These are phyloP conservation scores for Pseudogymnoascus sp. DNA, from an alignment of 2,329 filamentous ascomycete genomes.

Conservation along the genomic window DNA sequence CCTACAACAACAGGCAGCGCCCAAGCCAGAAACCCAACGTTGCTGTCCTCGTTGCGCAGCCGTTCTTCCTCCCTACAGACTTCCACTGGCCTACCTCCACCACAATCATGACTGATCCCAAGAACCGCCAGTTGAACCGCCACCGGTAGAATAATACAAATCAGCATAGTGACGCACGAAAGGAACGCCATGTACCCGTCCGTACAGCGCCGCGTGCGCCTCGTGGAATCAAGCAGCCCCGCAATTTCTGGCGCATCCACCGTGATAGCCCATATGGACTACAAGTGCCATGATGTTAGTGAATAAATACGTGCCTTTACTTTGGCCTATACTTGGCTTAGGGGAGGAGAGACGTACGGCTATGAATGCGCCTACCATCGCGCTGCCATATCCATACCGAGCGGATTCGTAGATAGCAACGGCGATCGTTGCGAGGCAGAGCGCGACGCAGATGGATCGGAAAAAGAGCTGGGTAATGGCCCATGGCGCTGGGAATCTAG, in stretches of 20 bases:
- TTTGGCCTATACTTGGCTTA: not conserved
- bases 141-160: not conserved
- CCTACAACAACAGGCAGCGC: not conserved
- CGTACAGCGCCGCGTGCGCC: not conserved
- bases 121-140: not conserved
- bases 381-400: not conserved
- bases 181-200: not conserved
- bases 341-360: not conserved
- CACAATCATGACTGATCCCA: not conserved
- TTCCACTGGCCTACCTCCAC: not conserved
- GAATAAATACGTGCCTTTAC: not conserved
- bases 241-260: not conserved
- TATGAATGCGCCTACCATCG: not conserved
- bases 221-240: not conserved
- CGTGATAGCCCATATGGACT: not conserved
- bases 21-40: not conserved
- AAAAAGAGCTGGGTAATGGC: not conserved
- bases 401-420: not conserved
- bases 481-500: not conserved
- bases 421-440: not conserved
- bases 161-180: not conserved
- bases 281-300: not conserved
- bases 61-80: not conserved
- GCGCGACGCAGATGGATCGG: not conserved
- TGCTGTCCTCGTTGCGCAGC: not conserved